Evolutionary conservation across 495 filamentous ascomycete genomes (phyloP), one percentile per base, ranked within the genome.

Genomic region (Elaphomyces granulatus): DNA sequence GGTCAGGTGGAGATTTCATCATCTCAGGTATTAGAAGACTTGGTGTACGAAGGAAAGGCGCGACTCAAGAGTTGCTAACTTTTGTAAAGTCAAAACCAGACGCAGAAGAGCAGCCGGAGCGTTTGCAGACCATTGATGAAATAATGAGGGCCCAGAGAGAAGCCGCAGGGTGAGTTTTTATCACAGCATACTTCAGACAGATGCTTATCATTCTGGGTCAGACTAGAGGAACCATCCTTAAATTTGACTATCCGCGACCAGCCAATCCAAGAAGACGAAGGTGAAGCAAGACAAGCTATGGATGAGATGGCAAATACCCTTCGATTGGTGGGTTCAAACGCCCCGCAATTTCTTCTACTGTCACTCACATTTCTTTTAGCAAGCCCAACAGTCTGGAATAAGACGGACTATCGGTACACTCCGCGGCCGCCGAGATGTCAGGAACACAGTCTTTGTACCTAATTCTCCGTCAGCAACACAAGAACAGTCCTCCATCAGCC

Each of bases 191-290:
- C 16, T 32, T n/a, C 30, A 16, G 9, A 19, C 17, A 31, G 36
- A 40, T 43, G 38, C 49, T 57, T 14, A 58, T 28, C 23, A 8
- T 4, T 16, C 59, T 44, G 45, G 43, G 37, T 67, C 21, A 77
- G 55, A 58, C 55, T 59, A 40, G 81, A 84, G 28, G 80, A 83
- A 36, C 67, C 75, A 18, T 69, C 80, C 41, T 82, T 94, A 61
- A 96, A 90, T 55, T 64, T 99, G 18, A 90, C 80, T 43, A 99
- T 99, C 45, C 72, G 84, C 45, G 87, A 85, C 46, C 82, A 92
- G 43, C 88, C 93, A 1, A 92, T 99, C 41, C 77, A 78, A 15
- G 90, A 98, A 59, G 90, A 96, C 54, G 83, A 88, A 47, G 76
- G 69, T 40, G 85, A 93, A 55, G 84, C 84, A 2, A 78, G 90